Conservation (phyloP, 331 rosid genomes). For the Telfairia occidentalis region DNA sequence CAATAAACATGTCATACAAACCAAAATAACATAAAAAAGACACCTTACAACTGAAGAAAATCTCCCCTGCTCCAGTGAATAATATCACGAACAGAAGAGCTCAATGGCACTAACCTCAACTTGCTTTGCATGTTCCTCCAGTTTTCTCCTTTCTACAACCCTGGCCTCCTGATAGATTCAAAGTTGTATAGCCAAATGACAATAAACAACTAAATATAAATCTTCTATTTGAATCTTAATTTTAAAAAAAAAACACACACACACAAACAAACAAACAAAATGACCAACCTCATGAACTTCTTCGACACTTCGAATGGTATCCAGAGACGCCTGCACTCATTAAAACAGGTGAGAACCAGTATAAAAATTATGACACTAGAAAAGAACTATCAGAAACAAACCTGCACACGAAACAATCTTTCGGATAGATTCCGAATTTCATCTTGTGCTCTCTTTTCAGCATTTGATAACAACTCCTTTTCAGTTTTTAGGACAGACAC, state of each 20-base stretch:
- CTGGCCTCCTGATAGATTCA: conserved; percentile 63
- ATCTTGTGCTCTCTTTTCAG: conserved; percentile 81
- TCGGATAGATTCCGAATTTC: conserved; percentile 75
- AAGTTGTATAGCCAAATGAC: conserved; percentile 3
- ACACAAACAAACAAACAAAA: not conserved
- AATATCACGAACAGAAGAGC: not conserved
- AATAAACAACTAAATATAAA: not conserved
- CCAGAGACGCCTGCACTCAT: conserved; percentile 60
- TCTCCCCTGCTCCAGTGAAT: not conserved
- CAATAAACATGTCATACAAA: not conserved
- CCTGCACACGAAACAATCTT: conserved; percentile 84
- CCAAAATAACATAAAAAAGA: not conserved
- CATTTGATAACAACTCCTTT: conserved; percentile 72
- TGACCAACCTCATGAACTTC: conserved; percentile 70
- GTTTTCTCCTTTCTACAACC: conserved; percentile 67
- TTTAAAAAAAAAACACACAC: not conserved
- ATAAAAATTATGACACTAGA: not conserved
- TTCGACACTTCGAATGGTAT: conserved; percentile 71
- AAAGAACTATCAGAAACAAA: conserved; percentile 14
- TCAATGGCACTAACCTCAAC: conserved; percentile 49
- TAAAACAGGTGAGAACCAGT: conserved; percentile 25
- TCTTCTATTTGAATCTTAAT: not conserved
- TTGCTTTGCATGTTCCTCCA: conserved; percentile 56
- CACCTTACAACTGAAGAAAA: not conserved
- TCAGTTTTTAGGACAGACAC: conserved; percentile 55